These are phyloP conservation scores for Eucalyptus leucophloia DNA, from an alignment of 345 rosid species.

Conservation along the genomic window DNA sequence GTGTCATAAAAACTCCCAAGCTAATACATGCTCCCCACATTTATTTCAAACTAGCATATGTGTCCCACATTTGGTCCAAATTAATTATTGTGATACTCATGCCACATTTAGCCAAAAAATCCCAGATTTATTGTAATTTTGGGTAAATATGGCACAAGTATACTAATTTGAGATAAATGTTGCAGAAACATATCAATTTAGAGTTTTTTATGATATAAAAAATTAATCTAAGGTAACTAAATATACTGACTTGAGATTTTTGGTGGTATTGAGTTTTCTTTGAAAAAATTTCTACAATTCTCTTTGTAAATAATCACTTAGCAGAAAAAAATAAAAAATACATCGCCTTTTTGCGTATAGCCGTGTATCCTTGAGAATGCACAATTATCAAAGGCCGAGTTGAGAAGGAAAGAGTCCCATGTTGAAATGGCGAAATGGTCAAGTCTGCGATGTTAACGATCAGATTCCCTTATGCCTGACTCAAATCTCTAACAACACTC, in stretches of 20 bases:
- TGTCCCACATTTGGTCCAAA: fast-evolving
- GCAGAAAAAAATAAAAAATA: neutral
- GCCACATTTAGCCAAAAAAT: neutral
- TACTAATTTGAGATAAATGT: neutral
- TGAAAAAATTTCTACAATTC: fast-evolving
- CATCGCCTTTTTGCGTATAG: neutral
- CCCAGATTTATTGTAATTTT: neutral
- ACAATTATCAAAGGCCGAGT: neutral
- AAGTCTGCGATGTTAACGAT: neutral
- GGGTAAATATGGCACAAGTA: fast-evolving
- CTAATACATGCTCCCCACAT: fast-evolving
- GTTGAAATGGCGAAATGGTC: neutral
- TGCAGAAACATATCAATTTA: neutral
- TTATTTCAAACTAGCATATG: neutral
- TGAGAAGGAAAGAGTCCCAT: neutral
- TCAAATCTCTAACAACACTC: neutral
- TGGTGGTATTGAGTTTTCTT: neutral
- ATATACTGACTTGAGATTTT: neutral
- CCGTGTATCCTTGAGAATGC: neutral
- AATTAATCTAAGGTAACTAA: neutral
- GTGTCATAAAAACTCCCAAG: fast-evolving
- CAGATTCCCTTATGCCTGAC: neutral
- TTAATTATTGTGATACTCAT: neutral
- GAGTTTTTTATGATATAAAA: neutral
- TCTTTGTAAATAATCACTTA: neutral